phyloP scores from a whole-genome alignment of 2,329 filamentous ascomycete species.

The Dothideomycetes sp. region DNA sequence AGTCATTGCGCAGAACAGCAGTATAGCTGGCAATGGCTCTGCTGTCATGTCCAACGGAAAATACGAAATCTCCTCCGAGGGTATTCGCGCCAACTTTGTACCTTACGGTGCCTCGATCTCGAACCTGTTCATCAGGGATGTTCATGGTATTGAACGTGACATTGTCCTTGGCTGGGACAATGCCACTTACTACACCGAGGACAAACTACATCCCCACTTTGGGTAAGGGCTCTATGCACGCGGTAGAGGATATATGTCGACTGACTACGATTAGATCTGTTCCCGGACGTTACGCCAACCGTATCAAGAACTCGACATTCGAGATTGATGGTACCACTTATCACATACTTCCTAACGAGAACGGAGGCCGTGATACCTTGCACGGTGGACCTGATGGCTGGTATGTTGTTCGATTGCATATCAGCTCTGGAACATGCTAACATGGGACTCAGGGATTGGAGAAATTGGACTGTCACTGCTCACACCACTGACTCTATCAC shows the following conservation, averaged over 20 bases:
- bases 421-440: slow-evolving; percentile 48
- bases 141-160: slow-evolving; percentile 58
- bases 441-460: slow-evolving; percentile 47
- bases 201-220: slow-evolving; percentile 60
- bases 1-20: slow-evolving; percentile 13
- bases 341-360: slow-evolving; percentile 43
- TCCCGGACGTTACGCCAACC: slow-evolving; percentile 62
- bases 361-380: slow-evolving; percentile 42
- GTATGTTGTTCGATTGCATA: slow-evolving; percentile 41
- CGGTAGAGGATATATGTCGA: neutral
- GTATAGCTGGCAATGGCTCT: slow-evolving; percentile 19
- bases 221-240: slow-evolving; percentile 31
- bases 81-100: slow-evolving; percentile 61
- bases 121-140: slow-evolving; percentile 62
- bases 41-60: slow-evolving; percentile 40
- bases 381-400: slow-evolving; percentile 43
- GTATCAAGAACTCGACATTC: slow-evolving; percentile 56
- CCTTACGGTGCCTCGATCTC: slow-evolving; percentile 66
- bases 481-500: slow-evolving; percentile 61
- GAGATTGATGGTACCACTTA: slow-evolving; percentile 39
- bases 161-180: slow-evolving; percentile 69
- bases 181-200: slow-evolving; percentile 57
- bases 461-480: slow-evolving; percentile 65
- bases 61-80: slow-evolving; percentile 60
- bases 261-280: neutral